These are phyloP conservation scores for Citrus maxima DNA, from an alignment of 345 rosid genomes.

Conservation along the genomic window DNA sequence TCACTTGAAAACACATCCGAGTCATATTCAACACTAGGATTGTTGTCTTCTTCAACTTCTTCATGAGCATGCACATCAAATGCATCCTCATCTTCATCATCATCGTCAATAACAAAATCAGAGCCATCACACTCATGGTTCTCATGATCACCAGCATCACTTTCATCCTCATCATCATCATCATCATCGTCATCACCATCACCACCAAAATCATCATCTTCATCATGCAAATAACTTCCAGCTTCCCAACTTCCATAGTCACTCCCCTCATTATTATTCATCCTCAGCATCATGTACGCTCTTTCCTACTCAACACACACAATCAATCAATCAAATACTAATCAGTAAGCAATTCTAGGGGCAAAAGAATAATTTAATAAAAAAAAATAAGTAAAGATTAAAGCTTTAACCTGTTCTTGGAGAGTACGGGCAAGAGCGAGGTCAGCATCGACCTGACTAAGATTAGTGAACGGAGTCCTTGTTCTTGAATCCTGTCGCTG, in stretches of 20 bases:
- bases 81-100: constrained; percentile 52
- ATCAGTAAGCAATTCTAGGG: neutral
- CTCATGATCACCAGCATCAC: constrained; percentile 31
- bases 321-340: neutral
- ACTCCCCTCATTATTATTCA: constrained; percentile 57
- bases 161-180: constrained; percentile 40
- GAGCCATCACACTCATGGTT: constrained; percentile 28
- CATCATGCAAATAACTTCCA: constrained; percentile 56
- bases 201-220: constrained; percentile 70
- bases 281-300: constrained; percentile 84
- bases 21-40: constrained; percentile 41
- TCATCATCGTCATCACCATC: constrained; percentile 49
- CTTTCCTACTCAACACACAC: constrained; percentile 51
- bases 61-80: constrained; percentile 52
- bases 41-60: constrained; percentile 33
- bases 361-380: neutral
- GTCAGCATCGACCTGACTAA: constrained; percentile 89
- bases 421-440: constrained; percentile 89
- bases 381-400: neutral
- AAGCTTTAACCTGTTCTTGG: constrained; percentile 71
- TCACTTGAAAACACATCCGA: constrained; percentile 62
- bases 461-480: constrained; percentile 77
- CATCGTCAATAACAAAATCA: constrained; percentile 31
- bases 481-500: constrained; percentile 39
- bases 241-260: constrained; percentile 89